These are phyloP conservation scores for Neurospora tetrasperma DNA, from an alignment of 495 filamentous ascomycete genomes.

Conservation along the genomic window DNA sequence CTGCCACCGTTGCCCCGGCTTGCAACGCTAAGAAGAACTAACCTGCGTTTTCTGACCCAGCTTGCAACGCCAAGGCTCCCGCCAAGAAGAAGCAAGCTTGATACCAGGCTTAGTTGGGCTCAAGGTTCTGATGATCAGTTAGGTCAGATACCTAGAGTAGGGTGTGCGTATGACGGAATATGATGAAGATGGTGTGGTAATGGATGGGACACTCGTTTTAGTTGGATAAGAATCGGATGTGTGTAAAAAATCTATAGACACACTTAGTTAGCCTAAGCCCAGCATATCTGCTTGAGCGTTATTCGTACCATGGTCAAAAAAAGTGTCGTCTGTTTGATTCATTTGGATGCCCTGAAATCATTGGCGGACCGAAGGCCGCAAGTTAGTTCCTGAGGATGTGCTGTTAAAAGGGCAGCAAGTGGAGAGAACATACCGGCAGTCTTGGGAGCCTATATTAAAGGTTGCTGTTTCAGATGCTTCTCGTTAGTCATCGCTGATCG, in stretches of 20 bases:
- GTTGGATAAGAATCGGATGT: background rate
- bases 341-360: background rate
- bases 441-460: background rate
- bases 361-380: background rate
- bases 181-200: background rate
- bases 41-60: background rate
- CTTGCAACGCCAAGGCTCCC: background rate
- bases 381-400: background rate
- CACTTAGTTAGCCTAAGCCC: background rate
- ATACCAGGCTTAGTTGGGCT: background rate
- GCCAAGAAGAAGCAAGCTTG: background rate
- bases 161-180: background rate
- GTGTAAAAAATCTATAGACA: background rate
- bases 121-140: background rate
- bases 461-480: background rate
- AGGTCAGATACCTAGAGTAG: background rate
- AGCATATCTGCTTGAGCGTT: background rate
- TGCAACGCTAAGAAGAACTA: background rate
- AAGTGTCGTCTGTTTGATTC: background rate
- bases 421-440: background rate
- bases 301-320: background rate
- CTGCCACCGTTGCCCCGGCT: background rate
- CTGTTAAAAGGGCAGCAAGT: background rate
- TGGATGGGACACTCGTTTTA: background rate
- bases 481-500: background rate